Conservation (phyloP, 2,329 filamentous ascomycete species). For the Penicillium brevicompactum region DNA sequence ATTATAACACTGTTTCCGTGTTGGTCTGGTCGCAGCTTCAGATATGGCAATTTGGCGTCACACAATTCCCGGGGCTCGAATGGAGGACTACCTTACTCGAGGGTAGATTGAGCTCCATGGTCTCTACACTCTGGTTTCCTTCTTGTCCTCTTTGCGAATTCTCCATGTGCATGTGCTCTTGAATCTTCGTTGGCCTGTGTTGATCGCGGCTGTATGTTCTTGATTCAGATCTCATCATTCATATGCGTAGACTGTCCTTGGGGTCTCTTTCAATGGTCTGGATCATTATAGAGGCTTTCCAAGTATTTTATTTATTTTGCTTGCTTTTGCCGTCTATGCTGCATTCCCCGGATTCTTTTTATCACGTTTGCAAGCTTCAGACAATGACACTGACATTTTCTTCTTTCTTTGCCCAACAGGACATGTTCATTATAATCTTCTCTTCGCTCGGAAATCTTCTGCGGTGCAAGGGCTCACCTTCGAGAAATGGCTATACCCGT, state of each 20-base stretch:
- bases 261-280: not conserved
- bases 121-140: slow-evolving; percentile 11
- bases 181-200: slow-evolving; percentile 2
- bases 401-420: slow-evolving; percentile 34
- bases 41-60: slow-evolving; percentile 22
- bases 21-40: slow-evolving; percentile 31
- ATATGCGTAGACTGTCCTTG: slow-evolving; percentile 2
- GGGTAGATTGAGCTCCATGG: slow-evolving; percentile 37
- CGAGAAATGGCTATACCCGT: slow-evolving; percentile 35
- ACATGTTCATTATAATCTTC: slow-evolving; percentile 50
- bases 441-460: slow-evolving; percentile 47
- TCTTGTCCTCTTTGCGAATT: not conserved
- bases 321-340: not conserved
- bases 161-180: not conserved
- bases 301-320: slow-evolving; percentile 4
- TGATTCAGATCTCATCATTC: slow-evolving; percentile 2
- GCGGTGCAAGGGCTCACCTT: slow-evolving; percentile 35
- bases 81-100: slow-evolving; percentile 33
- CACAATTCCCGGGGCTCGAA: slow-evolving; percentile 24
- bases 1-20: slow-evolving; percentile 42
- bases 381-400: slow-evolving; percentile 16
- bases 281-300: not conserved
- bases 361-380: slow-evolving; percentile 1
- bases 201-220: slow-evolving; percentile 15
- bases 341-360: not conserved